These are phyloP conservation scores for Xylariaceae sp. DNA, from an alignment of 2,329 filamentous ascomycete species.

Conservation along the genomic window DNA sequence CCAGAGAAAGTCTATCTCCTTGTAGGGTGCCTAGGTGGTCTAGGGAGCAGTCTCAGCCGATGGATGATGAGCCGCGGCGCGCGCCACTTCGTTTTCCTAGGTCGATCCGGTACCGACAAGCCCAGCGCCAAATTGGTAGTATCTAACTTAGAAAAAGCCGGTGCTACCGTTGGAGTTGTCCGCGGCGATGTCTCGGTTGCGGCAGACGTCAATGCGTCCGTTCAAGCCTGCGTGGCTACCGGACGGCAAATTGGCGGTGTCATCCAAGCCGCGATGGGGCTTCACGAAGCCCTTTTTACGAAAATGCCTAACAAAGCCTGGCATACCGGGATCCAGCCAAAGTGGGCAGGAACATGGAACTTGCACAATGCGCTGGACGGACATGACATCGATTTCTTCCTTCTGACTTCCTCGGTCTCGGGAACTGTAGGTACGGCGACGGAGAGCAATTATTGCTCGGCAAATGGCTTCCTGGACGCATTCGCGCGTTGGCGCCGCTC, in stretches of 20 bases:
- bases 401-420: slow-evolving; percentile 28
- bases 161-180: slow-evolving; percentile 26
- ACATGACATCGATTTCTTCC: slow-evolving; percentile 34
- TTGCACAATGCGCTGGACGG: slow-evolving; percentile 22
- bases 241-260: slow-evolving; percentile 22
- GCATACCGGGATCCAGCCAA: slow-evolving; percentile 26
- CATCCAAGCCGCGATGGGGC: slow-evolving; percentile 33
- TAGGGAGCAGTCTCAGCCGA: slow-evolving; percentile 33
- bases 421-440: slow-evolving; percentile 32
- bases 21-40: slow-evolving; percentile 30
- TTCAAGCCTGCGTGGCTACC: slow-evolving; percentile 7
- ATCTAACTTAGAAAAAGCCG: slow-evolving; percentile 16
- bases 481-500: slow-evolving; percentile 28
- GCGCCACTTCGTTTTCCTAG: slow-evolving; percentile 33
- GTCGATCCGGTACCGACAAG: slow-evolving; percentile 29
- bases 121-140: slow-evolving; percentile 23
- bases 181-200: slow-evolving; percentile 23
- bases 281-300: slow-evolving; percentile 30
- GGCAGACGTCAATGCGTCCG: slow-evolving; percentile 16
- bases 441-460: slow-evolving; percentile 37
- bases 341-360: slow-evolving; percentile 27
- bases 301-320: slow-evolving; percentile 27
- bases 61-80: slow-evolving; percentile 35
- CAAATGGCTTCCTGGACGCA: slow-evolving; percentile 36
- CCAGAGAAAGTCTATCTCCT: slow-evolving; percentile 21